These are phyloP conservation scores for Malassezia globosa DNA, from an alignment of 1,284 basidiomycete species.

Conservation along the genomic window DNA sequence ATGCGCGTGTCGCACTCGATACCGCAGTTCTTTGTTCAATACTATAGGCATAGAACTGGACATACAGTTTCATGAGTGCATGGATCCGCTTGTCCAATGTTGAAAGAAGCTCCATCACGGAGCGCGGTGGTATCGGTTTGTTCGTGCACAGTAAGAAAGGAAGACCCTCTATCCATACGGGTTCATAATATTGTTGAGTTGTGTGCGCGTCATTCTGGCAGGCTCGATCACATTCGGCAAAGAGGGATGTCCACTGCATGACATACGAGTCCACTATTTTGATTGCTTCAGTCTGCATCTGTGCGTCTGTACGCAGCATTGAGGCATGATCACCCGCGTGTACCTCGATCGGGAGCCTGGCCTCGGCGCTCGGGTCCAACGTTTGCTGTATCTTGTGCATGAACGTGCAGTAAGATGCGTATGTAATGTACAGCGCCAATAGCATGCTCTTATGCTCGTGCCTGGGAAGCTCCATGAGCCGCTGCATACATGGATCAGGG, in stretches of 20 bases:
- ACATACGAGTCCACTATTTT: slow-evolving; percentile 3
- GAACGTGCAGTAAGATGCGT: slow-evolving; percentile 1
- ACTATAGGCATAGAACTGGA: not conserved
- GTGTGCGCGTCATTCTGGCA: too few species aligned
- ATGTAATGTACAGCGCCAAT: slow-evolving; percentile 3
- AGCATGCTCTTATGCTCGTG: not conserved
- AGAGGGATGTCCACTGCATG: slow-evolving; percentile 11
- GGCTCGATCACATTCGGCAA: not conserved
- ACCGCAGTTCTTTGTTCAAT: too few species aligned
- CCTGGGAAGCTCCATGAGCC: too few species aligned
- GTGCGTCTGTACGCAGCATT: not conserved
- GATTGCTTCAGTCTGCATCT: not conserved
- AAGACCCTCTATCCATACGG: slow-evolving; percentile 20
- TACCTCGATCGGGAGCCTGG: not conserved
- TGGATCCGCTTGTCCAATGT: not conserved
- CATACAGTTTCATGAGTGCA: not conserved
- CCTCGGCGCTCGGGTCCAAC: not conserved
- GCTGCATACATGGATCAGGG: too few species aligned
- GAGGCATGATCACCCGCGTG: not conserved
- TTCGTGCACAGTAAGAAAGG: slow-evolving; percentile 22
- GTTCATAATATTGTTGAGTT: slow-evolving; percentile 16
- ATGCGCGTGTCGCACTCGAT: not conserved
- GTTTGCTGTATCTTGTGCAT: not conserved
- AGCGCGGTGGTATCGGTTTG: not conserved
- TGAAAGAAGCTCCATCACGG: not conserved